These are phyloP conservation scores for Suhomyces vadensis DNA, from an alignment of 805 yeast species.

Conservation along the genomic window DNA sequence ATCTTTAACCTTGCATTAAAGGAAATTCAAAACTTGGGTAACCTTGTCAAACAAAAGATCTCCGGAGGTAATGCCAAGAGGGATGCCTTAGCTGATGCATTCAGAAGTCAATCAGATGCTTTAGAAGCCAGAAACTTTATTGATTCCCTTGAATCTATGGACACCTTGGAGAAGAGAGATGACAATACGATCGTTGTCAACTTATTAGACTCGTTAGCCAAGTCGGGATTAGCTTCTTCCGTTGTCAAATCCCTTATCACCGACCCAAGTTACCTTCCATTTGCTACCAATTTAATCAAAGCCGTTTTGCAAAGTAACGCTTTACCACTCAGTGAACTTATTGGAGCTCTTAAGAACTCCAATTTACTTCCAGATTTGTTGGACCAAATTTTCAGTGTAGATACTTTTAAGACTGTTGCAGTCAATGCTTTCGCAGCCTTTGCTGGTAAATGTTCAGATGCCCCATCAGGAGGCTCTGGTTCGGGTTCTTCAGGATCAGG, in stretches of 20 bases:
- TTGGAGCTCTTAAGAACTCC: slow-evolving; percentile 35
- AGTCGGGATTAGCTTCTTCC: slow-evolving; percentile 43
- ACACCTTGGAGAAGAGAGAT: slow-evolving; percentile 14
- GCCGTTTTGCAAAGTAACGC: slow-evolving; percentile 32
- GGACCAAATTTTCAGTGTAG: slow-evolving; percentile 31
- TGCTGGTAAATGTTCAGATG: slow-evolving; percentile 30
- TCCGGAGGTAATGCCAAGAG: slow-evolving; percentile 21
- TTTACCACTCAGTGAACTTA: slow-evolving; percentile 25
- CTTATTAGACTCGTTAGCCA: slow-evolving; percentile 40
- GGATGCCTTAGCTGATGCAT: slow-evolving; percentile 15
- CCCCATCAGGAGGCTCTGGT: slow-evolving; percentile 10
- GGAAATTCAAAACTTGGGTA: slow-evolving; percentile 26
- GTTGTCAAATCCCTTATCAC: slow-evolving; percentile 41
- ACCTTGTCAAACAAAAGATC: slow-evolving; percentile 26
- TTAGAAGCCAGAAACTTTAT: slow-evolving; percentile 6
- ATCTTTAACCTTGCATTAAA: slow-evolving; percentile 33
- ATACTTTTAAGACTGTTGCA: slow-evolving; percentile 35
- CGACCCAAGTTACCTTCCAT: slow-evolving; percentile 37
- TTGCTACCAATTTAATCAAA: slow-evolving; percentile 35
- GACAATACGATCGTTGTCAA: slow-evolving; percentile 31
- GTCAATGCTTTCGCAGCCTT: slow-evolving; percentile 41
- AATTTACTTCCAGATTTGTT: slow-evolving; percentile 35
- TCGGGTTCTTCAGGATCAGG: slow-evolving; percentile 4
- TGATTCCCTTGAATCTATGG: slow-evolving; percentile 4
- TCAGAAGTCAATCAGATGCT: slow-evolving; percentile 4